Evolutionary conservation across 768 basidiomycete genomes (phyloP).

Genomic region (Amanita rubescens): DNA sequence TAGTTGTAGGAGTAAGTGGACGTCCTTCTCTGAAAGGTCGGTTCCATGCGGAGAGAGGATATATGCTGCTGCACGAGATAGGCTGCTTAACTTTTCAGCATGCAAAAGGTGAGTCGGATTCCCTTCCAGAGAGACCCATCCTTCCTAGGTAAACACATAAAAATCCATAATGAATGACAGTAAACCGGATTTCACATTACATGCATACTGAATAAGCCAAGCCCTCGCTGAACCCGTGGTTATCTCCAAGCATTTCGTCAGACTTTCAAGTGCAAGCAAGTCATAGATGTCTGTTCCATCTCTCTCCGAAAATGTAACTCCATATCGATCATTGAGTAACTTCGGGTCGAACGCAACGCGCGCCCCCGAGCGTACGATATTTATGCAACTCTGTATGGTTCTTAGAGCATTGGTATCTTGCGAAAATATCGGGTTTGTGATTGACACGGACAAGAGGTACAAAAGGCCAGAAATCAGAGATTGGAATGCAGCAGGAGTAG

Average conservation of each 20-base stretch:
- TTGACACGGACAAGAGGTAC: conserved; percentile 33
- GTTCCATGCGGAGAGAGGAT: conserved; percentile 14
- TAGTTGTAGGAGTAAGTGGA: conserved; percentile 15
- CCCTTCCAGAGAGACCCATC: conserved; percentile 40
- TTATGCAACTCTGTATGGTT: conserved; percentile 35
- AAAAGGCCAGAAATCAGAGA: conserved; percentile 47
- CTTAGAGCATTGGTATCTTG: conserved; percentile 24
- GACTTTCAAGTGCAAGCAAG: conserved; percentile 36
- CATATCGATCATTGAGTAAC: conserved; percentile 46
- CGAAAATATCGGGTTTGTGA: conserved; percentile 10
- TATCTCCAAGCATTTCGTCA: conserved; percentile 47
- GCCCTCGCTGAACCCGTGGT: conserved; percentile 35
- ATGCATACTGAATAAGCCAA: conserved; percentile 41
- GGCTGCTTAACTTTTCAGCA: conserved; percentile 35
- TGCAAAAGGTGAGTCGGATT: conserved; percentile 32
- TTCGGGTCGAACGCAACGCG: conserved; percentile 42
- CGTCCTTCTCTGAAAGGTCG: conserved; percentile 1
- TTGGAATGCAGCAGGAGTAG: conserved; percentile 40
- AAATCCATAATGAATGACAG: neutral
- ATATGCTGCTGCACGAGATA: conserved; percentile 27
- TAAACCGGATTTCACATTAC: conserved; percentile 35
- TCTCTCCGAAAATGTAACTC: conserved; percentile 23
- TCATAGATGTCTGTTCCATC: conserved; percentile 25
- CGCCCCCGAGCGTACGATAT: conserved; percentile 35
- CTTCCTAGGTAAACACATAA: conserved; percentile 20